Evolutionary conservation across 2,329 filamentous ascomycete species (phyloP), one percentile per base, ranked within the genome.

Genomic region (Mollisia scopiformis): DNA sequence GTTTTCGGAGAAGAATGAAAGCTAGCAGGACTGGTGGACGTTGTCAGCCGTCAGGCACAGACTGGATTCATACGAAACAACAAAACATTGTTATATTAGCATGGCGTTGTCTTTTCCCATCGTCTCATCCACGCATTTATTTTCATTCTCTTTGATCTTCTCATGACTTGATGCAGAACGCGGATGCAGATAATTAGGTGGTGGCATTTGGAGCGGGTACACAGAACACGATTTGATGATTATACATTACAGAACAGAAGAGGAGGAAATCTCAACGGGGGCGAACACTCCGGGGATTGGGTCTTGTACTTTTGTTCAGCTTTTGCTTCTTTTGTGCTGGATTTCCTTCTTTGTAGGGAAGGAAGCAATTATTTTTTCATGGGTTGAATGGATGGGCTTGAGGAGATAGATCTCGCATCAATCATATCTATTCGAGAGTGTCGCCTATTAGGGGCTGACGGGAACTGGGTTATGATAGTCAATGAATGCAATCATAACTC

Each of bases 81-180:
- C 57, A 65, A 56, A 57, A 61, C 43, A 59, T 47, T 70, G 66
- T 68, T 62, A 64, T 66, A 66, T 64, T 67, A 68, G 64, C 66
- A 64, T 54, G 65, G 68, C 65, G 62, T 66, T 65, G 25, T 56
- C 55, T 54, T 56, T 46, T 47, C 54, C 43, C 55, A 41, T 60
- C 55, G 35, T 53, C 52, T 28, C 58, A 47, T 50, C 28, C 13
- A 54, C 57, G 43, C 51, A 43, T 46, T 57, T 43, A 19, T 21
- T 55, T 33, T 27, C 33, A 21, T 53, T 60, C 41, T 57, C 49
- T 33, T 64, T 61, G 57, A 21, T 58, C 35, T 55, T 62, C 59
- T 58, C 14, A 59, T 52, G 61, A 61, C 59, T 23, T 33, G 49
- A 55, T 53, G 56, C 50, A 58, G 57, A 60, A 19, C n/a, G 47